Percentiles rank a stretch among this genome's conserved stretches.
Conservation (phyloP, 2,329 filamentous ascomycete species). For the Pseudofabraea citricarpa region DNA sequence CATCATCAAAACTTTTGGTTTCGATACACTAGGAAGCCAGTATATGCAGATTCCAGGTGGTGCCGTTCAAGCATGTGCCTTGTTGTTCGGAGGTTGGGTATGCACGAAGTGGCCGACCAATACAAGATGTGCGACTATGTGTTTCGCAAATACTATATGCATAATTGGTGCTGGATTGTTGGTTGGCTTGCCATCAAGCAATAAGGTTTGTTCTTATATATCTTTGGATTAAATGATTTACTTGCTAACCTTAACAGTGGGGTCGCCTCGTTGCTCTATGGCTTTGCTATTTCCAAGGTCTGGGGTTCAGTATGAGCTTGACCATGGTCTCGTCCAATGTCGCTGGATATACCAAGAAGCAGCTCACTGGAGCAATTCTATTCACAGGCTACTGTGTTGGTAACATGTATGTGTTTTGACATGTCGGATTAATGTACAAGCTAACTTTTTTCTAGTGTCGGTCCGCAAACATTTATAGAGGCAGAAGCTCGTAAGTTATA, state of each 20-base stretch:
- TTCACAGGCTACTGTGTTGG: constrained; percentile 50
- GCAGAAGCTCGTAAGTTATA: constrained; percentile 22
- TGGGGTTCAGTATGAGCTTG: constrained; percentile 48
- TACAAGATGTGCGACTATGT: constrained; percentile 49
- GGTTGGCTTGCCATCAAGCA: constrained; percentile 42
- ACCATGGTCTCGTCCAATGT: constrained; percentile 49
- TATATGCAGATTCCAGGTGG: constrained; percentile 58
- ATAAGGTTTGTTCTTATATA: constrained; percentile 31
- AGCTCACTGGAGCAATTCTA: constrained; percentile 43
- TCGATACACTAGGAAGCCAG: constrained; percentile 44
- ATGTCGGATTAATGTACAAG: no score
- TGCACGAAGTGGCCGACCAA: constrained; percentile 46
- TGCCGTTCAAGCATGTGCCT: constrained; percentile 49
- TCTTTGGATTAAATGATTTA: background rate
- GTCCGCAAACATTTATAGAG: constrained; percentile 28
- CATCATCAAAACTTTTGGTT: constrained; percentile 21
- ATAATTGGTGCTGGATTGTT: constrained; percentile 48
- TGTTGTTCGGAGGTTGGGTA: constrained; percentile 45
- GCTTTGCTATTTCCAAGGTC: constrained; percentile 49
- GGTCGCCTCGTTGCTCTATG: constrained; percentile 51
- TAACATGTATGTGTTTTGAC: constrained; percentile 33
- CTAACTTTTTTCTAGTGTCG: constrained; percentile 28
- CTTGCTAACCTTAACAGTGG: constrained; percentile 32
- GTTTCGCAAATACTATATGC: constrained; percentile 48
- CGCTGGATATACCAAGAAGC: constrained; percentile 51